Evolutionary conservation across 148 eudicot genomes (phyloP).

Genomic region (Hydrangea macrophylla): DNA sequence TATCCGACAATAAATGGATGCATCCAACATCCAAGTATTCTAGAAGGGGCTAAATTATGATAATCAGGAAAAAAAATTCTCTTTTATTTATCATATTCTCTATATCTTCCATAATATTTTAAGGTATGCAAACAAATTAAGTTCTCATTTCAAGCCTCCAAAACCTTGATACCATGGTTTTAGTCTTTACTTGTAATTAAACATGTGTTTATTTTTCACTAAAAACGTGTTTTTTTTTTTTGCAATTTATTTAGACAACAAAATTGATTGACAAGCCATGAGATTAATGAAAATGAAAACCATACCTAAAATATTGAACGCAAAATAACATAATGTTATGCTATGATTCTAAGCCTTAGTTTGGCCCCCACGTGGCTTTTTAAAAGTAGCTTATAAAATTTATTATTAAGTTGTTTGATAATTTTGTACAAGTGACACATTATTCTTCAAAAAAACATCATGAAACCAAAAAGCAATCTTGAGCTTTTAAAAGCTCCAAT

Average conservation of each 20-base stretch:
- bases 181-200: too few species aligned
- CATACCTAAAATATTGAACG: not conserved
- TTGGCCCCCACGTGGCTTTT: too few species aligned
- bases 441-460: too few species aligned
- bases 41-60: not conserved
- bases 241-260: not conserved
- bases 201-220: too few species aligned
- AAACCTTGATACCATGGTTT: not conserved
- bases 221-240: not conserved
- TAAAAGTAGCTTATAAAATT: too few species aligned
- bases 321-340: not conserved
- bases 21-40: not conserved
- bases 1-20: not conserved
- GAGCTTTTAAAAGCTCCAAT: too few species aligned
- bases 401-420: too few species aligned
- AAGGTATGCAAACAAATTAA: not conserved
- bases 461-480: too few species aligned
- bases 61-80: not conserved
- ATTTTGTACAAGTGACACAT: too few species aligned
- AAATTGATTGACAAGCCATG: not conserved
- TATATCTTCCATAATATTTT: not conserved
- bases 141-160: not conserved
- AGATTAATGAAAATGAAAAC: not conserved
- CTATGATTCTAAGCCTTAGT: too few species aligned
- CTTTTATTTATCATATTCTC: not conserved